Percentiles rank a stretch among this genome's conserved stretches.
Evolutionary conservation across 2,329 filamentous ascomycete genomes (phyloP).

Genomic region (Nannizziopsis arthrosporioides): DNA sequence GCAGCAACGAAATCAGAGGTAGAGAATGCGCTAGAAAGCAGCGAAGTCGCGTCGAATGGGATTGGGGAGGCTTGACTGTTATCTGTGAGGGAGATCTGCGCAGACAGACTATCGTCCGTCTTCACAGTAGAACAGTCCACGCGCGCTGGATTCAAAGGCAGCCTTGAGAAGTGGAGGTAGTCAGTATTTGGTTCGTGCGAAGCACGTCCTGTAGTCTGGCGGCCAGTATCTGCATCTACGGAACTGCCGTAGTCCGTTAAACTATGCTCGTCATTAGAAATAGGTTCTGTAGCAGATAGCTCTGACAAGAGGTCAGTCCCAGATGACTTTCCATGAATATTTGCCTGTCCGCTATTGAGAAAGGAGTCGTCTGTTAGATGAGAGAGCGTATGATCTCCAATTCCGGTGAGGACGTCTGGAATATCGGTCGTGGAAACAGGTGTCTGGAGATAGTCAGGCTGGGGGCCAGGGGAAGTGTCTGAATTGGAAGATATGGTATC

Average conservation of each 20-base stretch:
- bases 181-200: background rate
- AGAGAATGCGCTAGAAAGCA: background rate
- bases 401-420: slow-evolving; percentile 19
- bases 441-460: background rate
- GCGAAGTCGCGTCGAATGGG: background rate
- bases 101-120: background rate
- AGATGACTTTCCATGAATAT: background rate
- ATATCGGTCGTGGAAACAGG: background rate
- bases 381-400: slow-evolving; percentile 18
- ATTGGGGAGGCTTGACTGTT: background rate
- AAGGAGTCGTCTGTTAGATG: background rate
- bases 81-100: background rate
- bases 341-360: background rate
- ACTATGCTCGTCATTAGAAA: slow-evolving; percentile 13
- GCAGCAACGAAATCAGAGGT: slow-evolving; percentile 2
- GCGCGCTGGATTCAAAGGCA: slow-evolving; percentile 12
- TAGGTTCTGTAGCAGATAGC: slow-evolving; percentile 12
- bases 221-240: background rate
- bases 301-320: background rate
- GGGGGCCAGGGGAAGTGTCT: background rate
- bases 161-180: slow-evolving; percentile 6
- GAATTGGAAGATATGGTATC: background rate
- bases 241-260: slow-evolving; percentile 1
- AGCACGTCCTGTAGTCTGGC: background rate
- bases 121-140: background rate